Percentiles rank a stretch among this genome's conserved stretches.
Conservation (phyloP, 2,329 filamentous ascomycete species). For the Penicillium janthinellum region DNA sequence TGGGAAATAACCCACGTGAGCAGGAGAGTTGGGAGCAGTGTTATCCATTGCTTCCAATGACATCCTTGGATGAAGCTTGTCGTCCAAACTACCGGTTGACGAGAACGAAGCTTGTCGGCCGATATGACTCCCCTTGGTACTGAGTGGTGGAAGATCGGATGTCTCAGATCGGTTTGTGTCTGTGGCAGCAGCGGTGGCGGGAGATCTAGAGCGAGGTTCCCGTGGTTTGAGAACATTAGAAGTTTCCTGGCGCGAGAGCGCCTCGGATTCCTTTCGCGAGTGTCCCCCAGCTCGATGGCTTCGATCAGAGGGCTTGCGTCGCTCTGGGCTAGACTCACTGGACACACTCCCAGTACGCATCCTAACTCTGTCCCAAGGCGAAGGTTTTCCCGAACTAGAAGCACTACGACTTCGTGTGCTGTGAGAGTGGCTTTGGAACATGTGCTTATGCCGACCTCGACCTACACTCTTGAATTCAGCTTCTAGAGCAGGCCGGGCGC, state of each 20-base stretch:
- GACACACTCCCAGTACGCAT: slow-evolving; percentile 57
- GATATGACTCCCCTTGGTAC: slow-evolving; percentile 36
- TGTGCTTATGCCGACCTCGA: slow-evolving; percentile 62
- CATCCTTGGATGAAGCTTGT: slow-evolving; percentile 35
- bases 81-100: slow-evolving; percentile 51
- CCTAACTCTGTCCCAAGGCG: slow-evolving; percentile 57
- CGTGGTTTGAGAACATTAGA: slow-evolving; percentile 12
- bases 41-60: slow-evolving; percentile 49
- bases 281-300: slow-evolving; percentile 10
- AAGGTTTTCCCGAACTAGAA: slow-evolving; percentile 52
- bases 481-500: slow-evolving; percentile 36
- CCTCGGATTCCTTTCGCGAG: slow-evolving; percentile 18
- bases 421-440: slow-evolving; percentile 60
- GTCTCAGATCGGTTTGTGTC: slow-evolving; percentile 10
- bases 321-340: slow-evolving; percentile 57
- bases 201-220: slow-evolving; percentile 13
- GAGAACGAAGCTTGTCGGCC: slow-evolving; percentile 56
- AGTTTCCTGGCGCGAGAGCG: slow-evolving; percentile 7
- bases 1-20: slow-evolving; percentile 52
- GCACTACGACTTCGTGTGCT: slow-evolving; percentile 57
- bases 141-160: slow-evolving; percentile 6
- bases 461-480: slow-evolving; percentile 52
- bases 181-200: slow-evolving; percentile 1
- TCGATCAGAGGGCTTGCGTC: slow-evolving; percentile 13
- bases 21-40: slow-evolving; percentile 47